Conservation (phyloP, 257 asterid genomes). For the Ophiorrhiza pumila region DNA sequence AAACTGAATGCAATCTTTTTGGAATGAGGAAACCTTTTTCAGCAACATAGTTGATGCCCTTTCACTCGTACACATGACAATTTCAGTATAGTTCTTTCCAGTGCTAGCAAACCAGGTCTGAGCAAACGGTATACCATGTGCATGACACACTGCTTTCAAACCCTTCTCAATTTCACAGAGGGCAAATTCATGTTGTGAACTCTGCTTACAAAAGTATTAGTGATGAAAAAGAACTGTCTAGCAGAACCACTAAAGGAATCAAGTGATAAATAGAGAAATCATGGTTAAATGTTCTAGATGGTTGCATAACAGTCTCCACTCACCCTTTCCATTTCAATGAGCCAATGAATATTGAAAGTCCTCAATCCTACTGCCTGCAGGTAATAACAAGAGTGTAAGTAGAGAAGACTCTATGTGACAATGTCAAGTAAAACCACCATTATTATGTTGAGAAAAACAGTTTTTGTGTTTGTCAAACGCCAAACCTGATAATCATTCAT, state of each 20-base stretch:
- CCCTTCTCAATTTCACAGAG: conserved; percentile 27
- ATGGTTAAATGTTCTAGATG: not conserved
- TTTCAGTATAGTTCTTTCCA: not conserved
- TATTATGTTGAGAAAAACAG: not conserved
- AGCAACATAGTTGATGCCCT: conserved; percentile 19
- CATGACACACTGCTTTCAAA: conserved; percentile 22
- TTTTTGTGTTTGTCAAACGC: not conserved
- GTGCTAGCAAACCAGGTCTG: conserved; percentile 27
- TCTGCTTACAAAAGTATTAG: conserved; percentile 13
- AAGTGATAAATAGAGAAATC: not conserved
- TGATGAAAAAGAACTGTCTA: not conserved
- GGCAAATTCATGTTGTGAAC: conserved; percentile 12
- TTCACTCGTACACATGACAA: conserved; percentile 13
- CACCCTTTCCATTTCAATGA: conserved; percentile 2
- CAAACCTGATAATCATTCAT: not conserved
- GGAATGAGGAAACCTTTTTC: conserved; percentile 20
- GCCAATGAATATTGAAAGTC: not conserved
- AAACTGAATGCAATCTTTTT: conserved; percentile 23
- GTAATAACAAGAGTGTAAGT: not conserved
- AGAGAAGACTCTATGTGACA: not conserved
- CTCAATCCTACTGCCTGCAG: conserved; percentile 29
- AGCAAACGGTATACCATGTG: conserved; percentile 23
- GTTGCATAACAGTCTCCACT: not conserved
- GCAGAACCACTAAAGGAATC: not conserved
- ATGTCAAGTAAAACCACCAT: not conserved